These are phyloP conservation scores for Endotrypanum monterogeii DNA, from an alignment of 208 protist genomes.

Conservation along the genomic window DNA sequence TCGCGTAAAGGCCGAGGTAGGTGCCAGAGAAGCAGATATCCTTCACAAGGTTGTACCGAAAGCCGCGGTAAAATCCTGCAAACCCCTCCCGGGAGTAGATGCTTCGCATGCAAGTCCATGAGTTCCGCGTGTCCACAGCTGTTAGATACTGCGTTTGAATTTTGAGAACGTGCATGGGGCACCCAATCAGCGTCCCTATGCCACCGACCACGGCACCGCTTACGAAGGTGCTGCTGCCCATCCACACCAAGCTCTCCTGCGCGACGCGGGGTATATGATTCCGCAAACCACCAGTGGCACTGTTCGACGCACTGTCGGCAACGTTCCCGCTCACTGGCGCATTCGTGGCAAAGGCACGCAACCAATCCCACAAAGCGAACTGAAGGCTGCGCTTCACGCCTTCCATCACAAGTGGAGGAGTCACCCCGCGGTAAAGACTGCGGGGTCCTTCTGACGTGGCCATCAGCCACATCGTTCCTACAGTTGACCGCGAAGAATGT, in stretches of 20 bases:
- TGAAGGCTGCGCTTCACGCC: conserved; percentile 85
- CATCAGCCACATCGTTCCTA: conserved; percentile 67
- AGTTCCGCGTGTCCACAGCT: conserved; percentile 48
- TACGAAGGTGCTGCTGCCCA: conserved; percentile 57
- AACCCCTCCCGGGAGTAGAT: conserved; percentile 68
- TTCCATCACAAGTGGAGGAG: conserved; percentile 80
- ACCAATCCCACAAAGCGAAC: conserved; percentile 80
- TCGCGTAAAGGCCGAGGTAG: conserved; percentile 83
- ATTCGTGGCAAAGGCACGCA: conserved; percentile 30
- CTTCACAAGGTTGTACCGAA: conserved; percentile 69
- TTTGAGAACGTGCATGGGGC: conserved; percentile 90
- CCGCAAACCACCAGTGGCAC: neutral
- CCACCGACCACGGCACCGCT: conserved; percentile 78
- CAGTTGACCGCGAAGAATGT: conserved; percentile 35
- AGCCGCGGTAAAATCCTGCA: conserved; percentile 79
- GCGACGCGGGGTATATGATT: conserved; percentile 2
- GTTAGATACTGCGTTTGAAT: conserved; percentile 85
- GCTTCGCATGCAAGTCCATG: conserved; percentile 68
- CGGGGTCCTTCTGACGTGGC: conserved; percentile 52
- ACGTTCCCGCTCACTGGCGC: neutral
- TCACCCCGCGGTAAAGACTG: conserved; percentile 82
- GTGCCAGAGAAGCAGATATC: conserved; percentile 75
- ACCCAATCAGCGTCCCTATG: conserved; percentile 84
- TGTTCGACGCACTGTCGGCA: neutral
- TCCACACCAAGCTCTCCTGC: conserved; percentile 10